Evolutionary conservation across 148 eudicot genomes (phyloP).

Genomic region (Amaranthus hypochondriacus): DNA sequence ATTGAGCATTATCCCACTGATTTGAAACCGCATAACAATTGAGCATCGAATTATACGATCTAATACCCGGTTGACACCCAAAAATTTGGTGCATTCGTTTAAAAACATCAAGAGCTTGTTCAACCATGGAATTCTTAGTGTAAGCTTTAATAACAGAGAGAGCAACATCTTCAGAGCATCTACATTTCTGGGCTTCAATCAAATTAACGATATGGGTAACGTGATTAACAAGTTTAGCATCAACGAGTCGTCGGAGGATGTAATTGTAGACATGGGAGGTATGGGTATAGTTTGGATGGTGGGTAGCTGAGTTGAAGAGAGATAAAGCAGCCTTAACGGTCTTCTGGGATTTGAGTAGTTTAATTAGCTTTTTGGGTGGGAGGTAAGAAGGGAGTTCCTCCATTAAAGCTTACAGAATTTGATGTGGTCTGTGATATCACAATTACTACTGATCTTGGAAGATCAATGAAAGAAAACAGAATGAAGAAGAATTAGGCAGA

Average conservation of each 20-base stretch:
- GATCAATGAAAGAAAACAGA: too few relatives aligned
- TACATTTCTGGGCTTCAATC: constrained; percentile 43
- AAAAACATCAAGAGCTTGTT: constrained; percentile 48
- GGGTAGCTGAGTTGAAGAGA: constrained; percentile 51
- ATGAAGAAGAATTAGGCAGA: too few relatives aligned
- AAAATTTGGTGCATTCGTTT: constrained; percentile 54
- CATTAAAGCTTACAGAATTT: constrained; percentile 21
- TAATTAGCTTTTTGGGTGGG: constrained; percentile 40
- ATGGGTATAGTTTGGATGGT: constrained; percentile 38
- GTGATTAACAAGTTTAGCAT: constrained; percentile 36
- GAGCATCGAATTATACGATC: constrained; percentile 60
- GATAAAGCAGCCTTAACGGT: constrained; percentile 46
- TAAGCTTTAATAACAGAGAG: constrained; percentile 55
- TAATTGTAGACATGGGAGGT: constrained; percentile 50
- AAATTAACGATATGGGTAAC: constrained; percentile 40
- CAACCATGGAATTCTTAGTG: constrained; percentile 47
- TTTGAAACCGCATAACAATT: constrained; percentile 50
- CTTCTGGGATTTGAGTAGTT: constrained; percentile 59
- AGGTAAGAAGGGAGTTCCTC: constrained; percentile 40
- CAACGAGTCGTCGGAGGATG: constrained; percentile 61
- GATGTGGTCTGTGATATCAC: too few relatives aligned
- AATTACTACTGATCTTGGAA: too few relatives aligned
- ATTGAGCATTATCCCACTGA: constrained; percentile 50
- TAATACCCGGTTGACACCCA: constrained; percentile 63
- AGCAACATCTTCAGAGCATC: constrained; percentile 55